A percentile compares a stretch with the other conserved stretches of the same genome.
phyloP scores from a whole-genome alignment of 2,329 filamentous ascomycete genomes.

The Talaromyces albobiverticillius region DNA sequence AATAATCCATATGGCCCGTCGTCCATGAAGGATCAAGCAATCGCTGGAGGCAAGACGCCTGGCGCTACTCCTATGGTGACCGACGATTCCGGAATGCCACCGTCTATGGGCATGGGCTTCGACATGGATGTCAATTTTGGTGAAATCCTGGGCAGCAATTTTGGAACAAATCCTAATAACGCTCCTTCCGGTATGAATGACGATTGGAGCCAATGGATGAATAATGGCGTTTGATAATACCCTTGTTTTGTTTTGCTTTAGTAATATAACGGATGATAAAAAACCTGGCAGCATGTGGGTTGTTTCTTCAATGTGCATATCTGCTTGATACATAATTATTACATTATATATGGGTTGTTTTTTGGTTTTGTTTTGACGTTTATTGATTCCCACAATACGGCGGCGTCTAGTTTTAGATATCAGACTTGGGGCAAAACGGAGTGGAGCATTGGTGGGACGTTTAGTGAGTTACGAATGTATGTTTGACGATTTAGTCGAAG shows the following conservation, averaged over 20 bases:
- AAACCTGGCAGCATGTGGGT: background rate
- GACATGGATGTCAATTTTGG: constrained; percentile 36
- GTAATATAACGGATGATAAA: too few relatives aligned
- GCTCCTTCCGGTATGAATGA: constrained; percentile 28
- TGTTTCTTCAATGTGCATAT: background rate
- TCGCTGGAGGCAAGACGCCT: constrained; percentile 20
- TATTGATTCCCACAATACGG: background rate
- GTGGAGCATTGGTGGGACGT: background rate
- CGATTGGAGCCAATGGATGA: constrained; percentile 41
- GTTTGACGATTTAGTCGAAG: background rate
- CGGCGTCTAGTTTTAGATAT: background rate
- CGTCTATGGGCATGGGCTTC: constrained; percentile 19
- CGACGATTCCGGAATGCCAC: constrained; percentile 25
- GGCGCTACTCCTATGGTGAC: constrained; percentile 22
- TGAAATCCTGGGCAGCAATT: constrained; percentile 42
- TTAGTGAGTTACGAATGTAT: background rate
- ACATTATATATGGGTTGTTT: background rate
- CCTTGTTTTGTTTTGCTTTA: background rate
- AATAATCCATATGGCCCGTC: constrained; percentile 17
- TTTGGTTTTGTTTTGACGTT: background rate
- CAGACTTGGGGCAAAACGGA: background rate
- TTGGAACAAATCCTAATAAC: constrained; percentile 24
- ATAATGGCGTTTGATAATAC: constrained; percentile 23
- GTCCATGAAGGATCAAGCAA: constrained; percentile 22
- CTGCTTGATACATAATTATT: background rate